These are phyloP conservation scores for Carpinus viminea DNA, from an alignment of 306 rosid species.

Conservation along the genomic window DNA sequence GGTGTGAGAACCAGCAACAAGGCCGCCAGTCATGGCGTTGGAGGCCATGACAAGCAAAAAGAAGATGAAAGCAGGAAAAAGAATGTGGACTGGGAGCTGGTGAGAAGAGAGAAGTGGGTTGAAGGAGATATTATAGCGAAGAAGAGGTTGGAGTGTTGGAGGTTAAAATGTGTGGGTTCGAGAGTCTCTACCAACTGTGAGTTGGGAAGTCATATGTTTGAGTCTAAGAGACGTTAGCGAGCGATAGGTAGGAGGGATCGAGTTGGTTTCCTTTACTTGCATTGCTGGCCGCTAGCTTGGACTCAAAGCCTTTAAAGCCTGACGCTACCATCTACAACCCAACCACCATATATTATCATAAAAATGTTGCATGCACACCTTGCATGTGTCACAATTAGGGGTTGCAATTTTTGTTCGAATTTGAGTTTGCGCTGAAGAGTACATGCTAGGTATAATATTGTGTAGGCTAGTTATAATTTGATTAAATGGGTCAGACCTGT, in stretches of 20 bases:
- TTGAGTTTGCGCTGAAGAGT: too few species aligned
- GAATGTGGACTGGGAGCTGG: constrained; percentile 19
- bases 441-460: too few species aligned
- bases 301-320: constrained; percentile 46
- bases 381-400: too few species aligned
- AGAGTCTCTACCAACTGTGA: constrained; percentile 57
- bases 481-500: too few species aligned
- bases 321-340: constrained; percentile 7
- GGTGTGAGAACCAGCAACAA: constrained; percentile 61
- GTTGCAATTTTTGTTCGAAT: too few species aligned
- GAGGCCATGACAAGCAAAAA: constrained; percentile 48
- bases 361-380: background rate
- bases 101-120: constrained; percentile 15
- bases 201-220: constrained; percentile 86
- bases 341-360: background rate
- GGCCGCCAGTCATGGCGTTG: constrained; percentile 85
- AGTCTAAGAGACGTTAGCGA: constrained; percentile 66
- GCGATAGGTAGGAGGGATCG: constrained; percentile 28
- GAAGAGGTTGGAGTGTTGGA: constrained; percentile 32
- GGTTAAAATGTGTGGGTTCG: constrained; percentile 29
- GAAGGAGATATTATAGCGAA: constrained; percentile 49
- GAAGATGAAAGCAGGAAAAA: background rate
- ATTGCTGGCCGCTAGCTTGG: constrained; percentile 41
- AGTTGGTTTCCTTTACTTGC: constrained; percentile 44
- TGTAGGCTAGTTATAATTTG: too few species aligned